Evolutionary conservation across 352 stramenopile genomes (phyloP).

Genomic region (Phytophthora uliginosa): DNA sequence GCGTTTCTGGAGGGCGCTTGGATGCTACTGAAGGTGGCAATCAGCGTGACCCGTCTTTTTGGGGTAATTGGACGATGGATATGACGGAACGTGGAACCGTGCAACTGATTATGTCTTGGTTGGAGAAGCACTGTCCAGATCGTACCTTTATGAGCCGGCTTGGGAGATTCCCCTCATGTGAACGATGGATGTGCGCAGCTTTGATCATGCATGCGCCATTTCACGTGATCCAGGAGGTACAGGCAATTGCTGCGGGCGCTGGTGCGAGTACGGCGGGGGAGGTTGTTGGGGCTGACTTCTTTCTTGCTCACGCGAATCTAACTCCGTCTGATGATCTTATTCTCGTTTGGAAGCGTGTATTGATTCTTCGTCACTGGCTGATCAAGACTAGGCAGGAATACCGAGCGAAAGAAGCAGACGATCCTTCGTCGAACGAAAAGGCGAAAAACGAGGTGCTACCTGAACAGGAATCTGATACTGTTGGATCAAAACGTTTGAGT

Average conservation of each 20-base stretch:
- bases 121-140: conserved; percentile 82
- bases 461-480: background rate
- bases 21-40: conserved; percentile 24
- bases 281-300: conserved; percentile 38
- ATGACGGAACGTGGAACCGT: conserved; percentile 68
- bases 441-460: background rate
- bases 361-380: conserved; percentile 88
- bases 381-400: conserved; percentile 88
- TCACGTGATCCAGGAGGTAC: conserved; percentile 81
- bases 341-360: conserved; percentile 80
- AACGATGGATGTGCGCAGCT: conserved; percentile 76
- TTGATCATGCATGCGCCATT: conserved; percentile 85
- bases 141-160: conserved; percentile 82
- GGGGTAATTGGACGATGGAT: conserved; percentile 62
- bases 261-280: conserved; percentile 31
- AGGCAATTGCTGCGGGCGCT: conserved; percentile 74
- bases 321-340: conserved; percentile 79
- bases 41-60: conserved; percentile 62
- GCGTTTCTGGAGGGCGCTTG: conserved; percentile 25
- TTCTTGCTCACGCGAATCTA: conserved; percentile 63
- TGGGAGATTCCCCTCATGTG: conserved; percentile 76
- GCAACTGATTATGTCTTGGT: conserved; percentile 75
- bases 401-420: conserved; percentile 64
- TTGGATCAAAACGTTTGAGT: conserved; percentile 6
- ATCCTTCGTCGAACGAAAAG: conserved; percentile 27